Evolutionary conservation across 331 rosid genomes (phyloP), one percentile per base, ranked within the genome.

Genomic region (Stylosanthes scabra): DNA sequence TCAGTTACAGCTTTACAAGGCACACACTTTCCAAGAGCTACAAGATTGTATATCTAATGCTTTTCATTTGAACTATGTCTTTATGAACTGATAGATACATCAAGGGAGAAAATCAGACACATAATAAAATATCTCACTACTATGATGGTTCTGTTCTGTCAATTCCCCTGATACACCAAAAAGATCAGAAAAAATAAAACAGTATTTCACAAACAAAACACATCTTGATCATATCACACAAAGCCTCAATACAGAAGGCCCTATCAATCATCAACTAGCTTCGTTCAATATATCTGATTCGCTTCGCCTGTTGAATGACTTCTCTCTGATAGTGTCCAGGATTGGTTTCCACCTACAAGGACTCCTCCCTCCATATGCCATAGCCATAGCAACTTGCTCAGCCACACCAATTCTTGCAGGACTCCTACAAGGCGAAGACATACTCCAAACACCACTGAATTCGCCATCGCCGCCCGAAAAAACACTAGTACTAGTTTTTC

Each of bases 311-410:
- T 80, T 64, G 59, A 89, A 74, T 4, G 91, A 85, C 70, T 67
- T 89, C 83, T 91, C 97, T 58, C 82, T 83, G 25, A 91, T 91
- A n/a, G 96, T 66, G 54, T 89, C 93, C 88, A 91, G 80, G n/a
- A 80, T 72, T 0, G 97, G 96, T 74, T 74, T 89, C 97, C 97
- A 91, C 72, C 86, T 64, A 49, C 63, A 42, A 0, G 88, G 67
- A 41, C 87, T 84, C 41, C 74, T 70, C 8, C 68, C 80, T 9
- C 84, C 89, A 57, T 81, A 71, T 0, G 65, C 52, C 76, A 80
- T 8, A 46, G 55, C 45, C 76, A 80, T 5, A 51, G 55, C 45
- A 16, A 44, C 25, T 28, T 42, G 54, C 63, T 77, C 85, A 42
- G 59, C 78, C 78, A 59, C 83, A 11, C 60, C 62, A 70, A 80